Evolutionary conservation across 2,329 filamentous ascomycete genomes (phyloP), one percentile per base, ranked within the genome.

Genomic region (Dactylellina cionopaga): DNA sequence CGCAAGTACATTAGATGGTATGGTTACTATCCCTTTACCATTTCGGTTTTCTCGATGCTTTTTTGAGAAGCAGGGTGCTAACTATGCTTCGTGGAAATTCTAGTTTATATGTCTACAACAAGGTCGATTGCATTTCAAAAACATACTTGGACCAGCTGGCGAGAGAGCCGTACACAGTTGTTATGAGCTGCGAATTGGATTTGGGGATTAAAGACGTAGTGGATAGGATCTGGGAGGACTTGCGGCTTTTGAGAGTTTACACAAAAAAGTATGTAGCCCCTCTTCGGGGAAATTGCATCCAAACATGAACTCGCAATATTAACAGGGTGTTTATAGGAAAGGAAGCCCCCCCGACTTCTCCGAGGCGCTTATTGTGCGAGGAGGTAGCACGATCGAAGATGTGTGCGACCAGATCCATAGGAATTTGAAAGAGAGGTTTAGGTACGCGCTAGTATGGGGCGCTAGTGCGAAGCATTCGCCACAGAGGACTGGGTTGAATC

Each of bases 41-140:
- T 54, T 17, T 43, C 33, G 19, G 27, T 24, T 6, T 17, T 25
- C 4, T 11, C 17, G n/a, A 7, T n/a, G 24, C 6, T 13, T 19
- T n/a, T n/a, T n/a, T n/a, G n/a, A 22, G 22, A 17, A n/a, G 31
- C 1, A 15, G 11, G 29, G 5, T 1, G 25, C 31, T 41, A 22
- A 59, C 33, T 24, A 5, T 10, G 22, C 25, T 37, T 22, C 66
- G 33, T 24, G 4, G 88, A 85, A 77, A n/a, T n/a, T n/a, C n/a
- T 80, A 89, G 92, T 79, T 85, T 99, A 29, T 99, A 99, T 82
- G 94, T 98, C 29, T 99, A 99, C 88, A 99, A 99, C 89, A 99
- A 99, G 83, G 96, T 99, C 82, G 95, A 99, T 83, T 90, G 88
- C 80, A 91, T 99, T 72, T 94, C 90, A 41, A 87, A 99, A 75